phyloP scores from a whole-genome alignment of 179 eudicot species.

The Camellia oleifera region DNA sequence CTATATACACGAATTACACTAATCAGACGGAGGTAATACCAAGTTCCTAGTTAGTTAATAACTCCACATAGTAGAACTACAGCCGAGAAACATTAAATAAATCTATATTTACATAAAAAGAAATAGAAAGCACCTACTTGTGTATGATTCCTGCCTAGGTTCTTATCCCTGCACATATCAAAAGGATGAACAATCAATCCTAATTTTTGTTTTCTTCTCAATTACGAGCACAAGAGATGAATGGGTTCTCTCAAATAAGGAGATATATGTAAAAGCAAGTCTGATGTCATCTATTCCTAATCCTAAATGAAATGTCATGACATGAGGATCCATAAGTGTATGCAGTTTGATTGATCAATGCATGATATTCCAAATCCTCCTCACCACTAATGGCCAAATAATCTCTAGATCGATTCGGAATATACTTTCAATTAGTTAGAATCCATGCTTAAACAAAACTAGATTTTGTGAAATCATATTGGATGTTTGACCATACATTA shows the following conservation, averaged over 20 bases:
- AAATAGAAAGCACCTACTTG: background rate
- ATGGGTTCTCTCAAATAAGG: background rate
- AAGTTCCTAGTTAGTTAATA: background rate
- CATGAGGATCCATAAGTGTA: background rate
- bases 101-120: background rate
- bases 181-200: background rate
- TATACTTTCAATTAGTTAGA: background rate
- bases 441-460: background rate
- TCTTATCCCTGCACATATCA: background rate
- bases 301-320: background rate
- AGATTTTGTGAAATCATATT: background rate
- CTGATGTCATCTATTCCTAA: background rate
- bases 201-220: background rate
- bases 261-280: background rate
- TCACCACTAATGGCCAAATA: background rate
- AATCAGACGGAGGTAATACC: background rate
- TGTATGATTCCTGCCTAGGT: background rate
- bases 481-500: background rate
- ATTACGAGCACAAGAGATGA: background rate
- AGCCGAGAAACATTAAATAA: background rate
- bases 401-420: background rate
- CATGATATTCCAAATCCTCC: background rate
- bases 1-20: background rate
- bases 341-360: background rate
- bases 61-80: too few relatives aligned